phyloP scores from a whole-genome alignment of 2,329 filamentous ascomycete genomes.

The Albophoma yamanashiensis region DNA sequence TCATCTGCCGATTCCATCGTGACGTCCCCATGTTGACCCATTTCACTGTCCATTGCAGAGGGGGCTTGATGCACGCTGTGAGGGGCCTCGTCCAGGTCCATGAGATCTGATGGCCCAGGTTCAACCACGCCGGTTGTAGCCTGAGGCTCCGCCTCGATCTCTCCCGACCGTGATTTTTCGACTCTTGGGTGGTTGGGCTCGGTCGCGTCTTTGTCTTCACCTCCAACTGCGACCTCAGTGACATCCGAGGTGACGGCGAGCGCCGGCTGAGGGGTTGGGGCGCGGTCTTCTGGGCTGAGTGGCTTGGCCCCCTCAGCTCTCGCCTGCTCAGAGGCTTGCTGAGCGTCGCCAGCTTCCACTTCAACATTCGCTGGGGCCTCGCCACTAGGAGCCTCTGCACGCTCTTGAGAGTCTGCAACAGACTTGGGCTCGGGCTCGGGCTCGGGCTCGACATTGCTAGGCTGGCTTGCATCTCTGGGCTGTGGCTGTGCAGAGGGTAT shows the following conservation, averaged over 20 bases:
- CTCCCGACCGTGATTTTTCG: not conserved
- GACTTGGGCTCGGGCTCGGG: not conserved
- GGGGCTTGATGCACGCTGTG: not conserved
- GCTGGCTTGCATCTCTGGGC: not conserved
- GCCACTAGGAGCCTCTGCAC: not conserved
- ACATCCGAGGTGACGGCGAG: not conserved
- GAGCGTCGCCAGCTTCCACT: not conserved
- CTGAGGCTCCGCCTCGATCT: not conserved
- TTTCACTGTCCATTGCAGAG: not conserved
- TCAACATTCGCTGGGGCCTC: not conserved
- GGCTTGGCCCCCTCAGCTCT: not conserved
- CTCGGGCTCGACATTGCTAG: not conserved
- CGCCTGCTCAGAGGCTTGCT: not conserved
- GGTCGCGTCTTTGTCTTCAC: not conserved
- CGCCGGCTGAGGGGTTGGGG: not conserved
- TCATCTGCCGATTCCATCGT: not conserved
- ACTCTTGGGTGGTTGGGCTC: not conserved
- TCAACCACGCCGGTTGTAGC: not conserved
- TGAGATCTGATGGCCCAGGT: not conserved
- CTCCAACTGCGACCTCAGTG: not conserved
- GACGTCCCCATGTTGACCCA: not conserved
- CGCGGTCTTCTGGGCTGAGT: not conserved
- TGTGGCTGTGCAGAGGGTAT: not conserved
- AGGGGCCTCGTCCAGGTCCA: not conserved
- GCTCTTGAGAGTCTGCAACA: not conserved